Evolutionary conservation across 345 rosid genomes (phyloP).

Genomic region (Lagerstroemia speciosa): DNA sequence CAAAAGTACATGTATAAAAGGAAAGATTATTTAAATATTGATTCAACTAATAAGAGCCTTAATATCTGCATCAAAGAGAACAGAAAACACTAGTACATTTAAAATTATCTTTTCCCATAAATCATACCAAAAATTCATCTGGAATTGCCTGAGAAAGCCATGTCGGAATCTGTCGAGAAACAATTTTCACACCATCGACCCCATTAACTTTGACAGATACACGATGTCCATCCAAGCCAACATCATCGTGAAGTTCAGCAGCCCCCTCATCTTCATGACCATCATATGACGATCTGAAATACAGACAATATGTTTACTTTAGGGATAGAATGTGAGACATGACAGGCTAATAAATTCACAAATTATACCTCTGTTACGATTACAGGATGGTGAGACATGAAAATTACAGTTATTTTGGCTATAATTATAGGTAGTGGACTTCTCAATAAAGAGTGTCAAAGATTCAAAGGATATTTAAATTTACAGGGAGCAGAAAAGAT

Average conservation of each 20-base stretch:
- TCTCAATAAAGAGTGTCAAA: neutral
- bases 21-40: neutral
- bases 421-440: neutral
- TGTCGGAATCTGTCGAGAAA: constrained; percentile 50
- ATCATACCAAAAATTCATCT: constrained; percentile 81
- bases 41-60: neutral
- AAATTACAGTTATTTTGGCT: neutral
- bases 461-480: neutral
- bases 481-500: neutral
- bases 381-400: neutral
- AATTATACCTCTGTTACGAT: neutral
- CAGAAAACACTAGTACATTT: constrained; percentile 11
- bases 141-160: constrained; percentile 90
- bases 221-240: constrained; percentile 36
- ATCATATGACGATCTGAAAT: constrained; percentile 70
- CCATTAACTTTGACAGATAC: constrained; percentile 34
- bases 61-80: constrained; percentile 10
- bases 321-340: neutral
- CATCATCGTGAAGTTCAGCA: constrained; percentile 49
- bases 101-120: constrained; percentile 13
- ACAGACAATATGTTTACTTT: neutral
- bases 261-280: constrained; percentile 74
- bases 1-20: neutral
- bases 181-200: constrained; percentile 41
- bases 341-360: neutral